Base-by-base conservation (phyloP, 1,139 yeast species). In the Ogataea hybrid region DNA sequence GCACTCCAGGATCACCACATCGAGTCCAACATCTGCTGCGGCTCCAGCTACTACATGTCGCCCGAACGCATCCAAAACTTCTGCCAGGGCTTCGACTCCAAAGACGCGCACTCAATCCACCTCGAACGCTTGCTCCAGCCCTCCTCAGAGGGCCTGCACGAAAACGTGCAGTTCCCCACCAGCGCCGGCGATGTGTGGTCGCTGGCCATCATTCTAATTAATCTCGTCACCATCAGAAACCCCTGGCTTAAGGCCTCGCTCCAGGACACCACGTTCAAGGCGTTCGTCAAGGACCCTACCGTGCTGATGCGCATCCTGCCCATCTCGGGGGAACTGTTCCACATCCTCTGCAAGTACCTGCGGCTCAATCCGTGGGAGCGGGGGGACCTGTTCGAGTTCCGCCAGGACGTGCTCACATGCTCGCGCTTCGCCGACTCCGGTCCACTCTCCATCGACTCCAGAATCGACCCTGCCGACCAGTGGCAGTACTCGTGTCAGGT, bases 11-110 rank as follows among this genome's bases (percentile, higher is more conserved):
- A 79, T 6, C 66, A 72, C 37, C 66, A 66, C 43, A 77, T 84
- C 41, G 76, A 82, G 43, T 79, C 86, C 48, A 85, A 84, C 54
- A 79, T 82, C 31, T 88, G 95, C 50, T 76, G 95, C 47, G 97
- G 97, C 0, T 83, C 94, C 5, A 76, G 87, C 25, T 89, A 85
- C 63, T 89, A 89, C 66, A 89, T 89, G 96, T 87, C 96, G 0
- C 97, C 97, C 6, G 96, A 88, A 63, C 71, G 95, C 59, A 70
- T 84, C 17, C 74, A 73, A 44, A 76, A 77, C 41, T 59, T 61
- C 39, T 53, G 58, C 32, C 58, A 55, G 32, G 61, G 58, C 2
- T 59, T 53, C 38, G 52, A 58, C 35, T 49, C 59, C 4, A 40
- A 51, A 20, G 57, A 58, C 23, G 50, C 62, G 5, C 62, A 57